Evolutionary conservation across 2,329 filamentous ascomycete species (phyloP).

Genomic region (Trichoderma sp.): DNA sequence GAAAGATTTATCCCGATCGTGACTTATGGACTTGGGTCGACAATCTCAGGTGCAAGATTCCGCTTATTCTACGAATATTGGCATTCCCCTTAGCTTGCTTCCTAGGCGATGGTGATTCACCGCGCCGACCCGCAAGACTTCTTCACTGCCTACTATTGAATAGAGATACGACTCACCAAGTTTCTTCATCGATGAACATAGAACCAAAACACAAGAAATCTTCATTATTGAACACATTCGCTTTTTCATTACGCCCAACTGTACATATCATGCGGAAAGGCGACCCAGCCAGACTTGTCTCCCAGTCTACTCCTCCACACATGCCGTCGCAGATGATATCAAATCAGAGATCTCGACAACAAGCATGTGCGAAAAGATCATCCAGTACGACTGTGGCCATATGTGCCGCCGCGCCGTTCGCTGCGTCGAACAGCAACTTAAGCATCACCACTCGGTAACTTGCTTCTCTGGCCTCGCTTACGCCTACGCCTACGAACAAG

Average conservation of each 20-base stretch:
- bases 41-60: too few species aligned
- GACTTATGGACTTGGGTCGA: too few species aligned
- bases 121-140: neutral
- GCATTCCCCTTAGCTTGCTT: too few species aligned
- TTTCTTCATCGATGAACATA: neutral
- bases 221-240: neutral
- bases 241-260: neutral
- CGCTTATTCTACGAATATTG: too few species aligned
- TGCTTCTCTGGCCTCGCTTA: neutral
- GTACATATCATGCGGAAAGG: neutral
- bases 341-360: neutral
- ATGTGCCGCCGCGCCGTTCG: conserved; percentile 17
- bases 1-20: too few species aligned
- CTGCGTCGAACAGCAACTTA: neutral
- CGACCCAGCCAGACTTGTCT: neutral
- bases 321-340: neutral
- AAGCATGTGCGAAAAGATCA: conserved; percentile 28
- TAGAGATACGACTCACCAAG: too few species aligned
- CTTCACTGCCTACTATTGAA: neutral
- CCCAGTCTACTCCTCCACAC: too few species aligned
- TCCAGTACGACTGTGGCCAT: conserved; percentile 26
- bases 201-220: neutral
- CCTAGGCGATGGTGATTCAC: neutral
- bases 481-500: neutral
- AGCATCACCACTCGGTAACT: neutral